Conservation (phyloP, 352 stramenopile species). For the Globisporangium irregulare region DNA sequence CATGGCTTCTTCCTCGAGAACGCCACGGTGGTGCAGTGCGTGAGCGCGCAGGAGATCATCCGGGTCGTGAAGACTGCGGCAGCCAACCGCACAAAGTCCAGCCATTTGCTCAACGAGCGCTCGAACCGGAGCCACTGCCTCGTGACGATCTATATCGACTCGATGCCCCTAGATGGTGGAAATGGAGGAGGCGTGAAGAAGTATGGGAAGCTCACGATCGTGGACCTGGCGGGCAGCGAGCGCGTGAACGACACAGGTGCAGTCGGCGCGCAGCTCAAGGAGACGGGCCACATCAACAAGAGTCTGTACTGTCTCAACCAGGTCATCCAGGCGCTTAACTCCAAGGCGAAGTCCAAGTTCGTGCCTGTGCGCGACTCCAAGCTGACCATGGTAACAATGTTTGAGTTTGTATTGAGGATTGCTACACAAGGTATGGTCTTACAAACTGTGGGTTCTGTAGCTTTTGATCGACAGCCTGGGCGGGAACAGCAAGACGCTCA, state of each 20-base stretch:
- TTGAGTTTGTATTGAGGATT: neutral
- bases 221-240: conserved; percentile 72
- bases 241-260: conserved; percentile 59
- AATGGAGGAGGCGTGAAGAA: conserved; percentile 28
- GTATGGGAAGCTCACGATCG: conserved; percentile 76
- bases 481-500: conserved; percentile 74
- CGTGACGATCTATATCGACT: conserved; percentile 79
- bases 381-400: conserved; percentile 48
- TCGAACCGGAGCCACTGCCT: conserved; percentile 79
- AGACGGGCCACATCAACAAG: conserved; percentile 79
- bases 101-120: conserved; percentile 60
- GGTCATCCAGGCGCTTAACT: conserved; percentile 71
- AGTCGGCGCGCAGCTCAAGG: conserved; percentile 58
- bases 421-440: too few species aligned
- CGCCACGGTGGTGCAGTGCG: conserved; percentile 61
- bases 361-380: conserved; percentile 73
- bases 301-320: conserved; percentile 76
- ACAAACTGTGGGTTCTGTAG: conserved; percentile 17
- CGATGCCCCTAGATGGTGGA: conserved; percentile 24
- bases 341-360: conserved; percentile 50
- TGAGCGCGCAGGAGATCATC: conserved; percentile 55
- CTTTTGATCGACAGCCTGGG: conserved; percentile 70
- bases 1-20: conserved; percentile 75
- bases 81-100: conserved; percentile 62
- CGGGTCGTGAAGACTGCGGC: conserved; percentile 57